These are phyloP conservation scores for Aspergillus felis DNA, from an alignment of 2,329 filamentous ascomycete species.

Conservation along the genomic window DNA sequence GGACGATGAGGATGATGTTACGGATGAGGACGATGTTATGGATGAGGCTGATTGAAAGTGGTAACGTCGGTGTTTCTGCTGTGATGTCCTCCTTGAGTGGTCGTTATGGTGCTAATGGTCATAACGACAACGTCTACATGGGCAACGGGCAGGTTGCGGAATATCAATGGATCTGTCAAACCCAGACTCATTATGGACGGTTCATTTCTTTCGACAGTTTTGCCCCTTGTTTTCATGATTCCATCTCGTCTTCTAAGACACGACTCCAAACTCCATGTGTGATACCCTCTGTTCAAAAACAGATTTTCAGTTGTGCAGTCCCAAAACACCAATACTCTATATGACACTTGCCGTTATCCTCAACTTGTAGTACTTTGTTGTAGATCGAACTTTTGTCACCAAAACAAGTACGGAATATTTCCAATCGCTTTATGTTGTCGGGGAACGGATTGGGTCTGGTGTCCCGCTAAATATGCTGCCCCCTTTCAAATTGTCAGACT, in stretches of 20 bases:
- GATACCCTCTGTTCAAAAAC: neutral
- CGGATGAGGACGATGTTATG: constrained; percentile 1
- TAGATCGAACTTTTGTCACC: neutral
- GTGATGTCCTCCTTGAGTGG: no score
- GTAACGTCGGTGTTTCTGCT: neutral
- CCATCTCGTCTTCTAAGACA: neutral
- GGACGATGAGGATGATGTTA: neutral
- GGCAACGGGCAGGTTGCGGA: no score
- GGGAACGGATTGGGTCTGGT: neutral
- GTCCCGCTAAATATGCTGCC: neutral
- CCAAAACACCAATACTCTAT: neutral
- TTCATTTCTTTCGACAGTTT: neutral
- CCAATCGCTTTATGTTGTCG: neutral
- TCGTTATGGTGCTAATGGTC: no score
- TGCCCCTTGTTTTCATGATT: neutral
- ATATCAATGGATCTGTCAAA: neutral
- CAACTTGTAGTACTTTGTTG: no score
- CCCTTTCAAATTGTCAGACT: neutral
- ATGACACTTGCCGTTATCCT: no score
- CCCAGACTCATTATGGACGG: neutral
- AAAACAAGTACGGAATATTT: neutral
- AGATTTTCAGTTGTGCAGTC: neutral
- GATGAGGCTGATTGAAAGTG: neutral
- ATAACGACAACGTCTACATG: no score
- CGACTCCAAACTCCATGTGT: neutral